Evolutionary conservation across 2,329 filamentous ascomycete species (phyloP).

Genomic region (Xylariaceae sp.): DNA sequence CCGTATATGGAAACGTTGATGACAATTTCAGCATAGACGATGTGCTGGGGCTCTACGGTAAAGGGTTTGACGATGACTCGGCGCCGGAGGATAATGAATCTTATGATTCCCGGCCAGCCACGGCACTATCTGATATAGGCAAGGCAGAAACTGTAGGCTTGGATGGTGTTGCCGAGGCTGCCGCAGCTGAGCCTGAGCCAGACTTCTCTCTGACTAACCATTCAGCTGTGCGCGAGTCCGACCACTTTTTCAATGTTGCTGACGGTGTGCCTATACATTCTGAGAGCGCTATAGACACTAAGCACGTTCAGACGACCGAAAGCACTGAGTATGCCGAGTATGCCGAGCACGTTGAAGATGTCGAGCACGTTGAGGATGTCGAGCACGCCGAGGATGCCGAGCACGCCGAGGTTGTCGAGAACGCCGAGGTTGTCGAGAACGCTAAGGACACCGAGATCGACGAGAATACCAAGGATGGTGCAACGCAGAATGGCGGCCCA

Average conservation of each 20-base stretch:
- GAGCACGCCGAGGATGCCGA: neutral
- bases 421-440: neutral
- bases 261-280: constrained; percentile 33
- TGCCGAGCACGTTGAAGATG: neutral
- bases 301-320: neutral
- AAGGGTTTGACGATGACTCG: constrained; percentile 52
- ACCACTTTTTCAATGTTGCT: constrained; percentile 34
- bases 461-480: neutral
- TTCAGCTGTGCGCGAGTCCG: constrained; percentile 35
- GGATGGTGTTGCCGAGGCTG: constrained; percentile 36
- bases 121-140: constrained; percentile 36
- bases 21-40: constrained; percentile 56
- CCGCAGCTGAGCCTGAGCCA: neutral
- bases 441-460: no score
- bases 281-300: constrained; percentile 9
- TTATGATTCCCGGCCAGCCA: constrained; percentile 34
- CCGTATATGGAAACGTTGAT: constrained; percentile 42
- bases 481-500: neutral
- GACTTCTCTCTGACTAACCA: constrained; percentile 2
- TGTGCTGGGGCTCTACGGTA: constrained; percentile 65
- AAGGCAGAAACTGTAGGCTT: constrained; percentile 35
- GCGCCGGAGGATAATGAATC: constrained; percentile 39
- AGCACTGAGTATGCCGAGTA: neutral
- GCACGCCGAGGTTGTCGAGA: neutral
- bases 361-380: neutral